Percentiles rank a stretch among this genome's conserved stretches.
These are phyloP conservation scores for Dalbergia oliveri DNA, from an alignment of 306 rosid species.

Conservation along the genomic window DNA sequence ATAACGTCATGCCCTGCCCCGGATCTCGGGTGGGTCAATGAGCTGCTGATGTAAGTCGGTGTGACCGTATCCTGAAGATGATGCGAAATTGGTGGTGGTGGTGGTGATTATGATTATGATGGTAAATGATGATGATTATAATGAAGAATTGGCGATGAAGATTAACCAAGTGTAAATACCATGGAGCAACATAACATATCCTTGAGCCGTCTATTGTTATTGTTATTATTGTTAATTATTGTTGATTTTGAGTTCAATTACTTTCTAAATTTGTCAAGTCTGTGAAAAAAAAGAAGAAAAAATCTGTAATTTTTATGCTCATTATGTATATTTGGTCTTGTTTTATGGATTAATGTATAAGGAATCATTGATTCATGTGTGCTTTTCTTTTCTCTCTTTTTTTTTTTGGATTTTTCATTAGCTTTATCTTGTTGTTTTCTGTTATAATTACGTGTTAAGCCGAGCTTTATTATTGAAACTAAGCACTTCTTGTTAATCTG, in stretches of 20 bases:
- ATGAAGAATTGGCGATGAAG: background rate
- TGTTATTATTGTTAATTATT: conserved; percentile 17
- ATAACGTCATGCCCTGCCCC: conserved; percentile 59
- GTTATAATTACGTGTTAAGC: conserved; percentile 44
- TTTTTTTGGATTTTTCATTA: background rate
- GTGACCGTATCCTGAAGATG: background rate
- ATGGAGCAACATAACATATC: background rate
- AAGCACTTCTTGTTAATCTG: conserved; percentile 13
- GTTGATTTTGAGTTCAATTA: conserved; percentile 37
- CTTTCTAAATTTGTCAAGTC: conserved; percentile 47
- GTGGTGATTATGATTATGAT: too few species aligned
- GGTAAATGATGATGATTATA: conserved; percentile 26
- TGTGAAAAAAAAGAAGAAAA: background rate
- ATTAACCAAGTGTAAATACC: conserved; percentile 1
- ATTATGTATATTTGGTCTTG: conserved; percentile 11
- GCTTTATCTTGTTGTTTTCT: background rate
- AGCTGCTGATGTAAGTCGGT: conserved; percentile 70
- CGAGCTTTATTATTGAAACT: background rate
- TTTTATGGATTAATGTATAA: conserved; percentile 36
- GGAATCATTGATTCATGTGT: conserved; percentile 23
- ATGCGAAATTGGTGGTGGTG: background rate
- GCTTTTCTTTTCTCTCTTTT: background rate
- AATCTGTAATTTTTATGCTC: conserved; percentile 35
- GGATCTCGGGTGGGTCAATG: conserved; percentile 95
- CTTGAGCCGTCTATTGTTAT: conserved; percentile 35